Base-by-base conservation (phyloP, 2,329 filamentous ascomycete species). In the Epichloe brachyelytri region DNA sequence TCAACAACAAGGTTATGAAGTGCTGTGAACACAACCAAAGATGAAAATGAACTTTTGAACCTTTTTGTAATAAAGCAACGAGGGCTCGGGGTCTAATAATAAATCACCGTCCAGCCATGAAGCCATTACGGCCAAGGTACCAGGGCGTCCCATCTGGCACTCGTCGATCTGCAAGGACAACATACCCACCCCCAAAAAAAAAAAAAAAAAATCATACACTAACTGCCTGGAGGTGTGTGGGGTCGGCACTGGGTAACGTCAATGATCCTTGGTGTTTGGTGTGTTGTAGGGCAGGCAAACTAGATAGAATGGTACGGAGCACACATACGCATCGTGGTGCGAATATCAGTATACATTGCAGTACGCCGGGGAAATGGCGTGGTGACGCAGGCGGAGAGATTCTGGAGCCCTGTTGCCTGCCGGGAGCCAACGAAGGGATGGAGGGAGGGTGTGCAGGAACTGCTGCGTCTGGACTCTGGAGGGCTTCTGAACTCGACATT, bases 151-250 rank as follows among this genome's bases (percentile, higher is more conserved):
- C 49, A 54, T 54, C 43, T 48, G 53, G 39, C 36, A 53, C 51
- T 53, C 37, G 48, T 54, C 22, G 48, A 55, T 54, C 49, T 53
- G 49, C 43, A 43, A 36, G n/a, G 49, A 45, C 37, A 40, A 34
- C 8, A 43, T 12, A 12, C 46, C 36, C 33, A 40, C 39, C 41
- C 22, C 20, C n/a, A n/a, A n/a, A n/a, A n/a, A n/a, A n/a, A n/a
- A n/a, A n/a, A n/a, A n/a, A n/a, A n/a, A n/a, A n/a, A 22, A 22
- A 22, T 22, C 22, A 22, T 6, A 6, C 6, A 22, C 6, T 22
- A 22, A 22, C 22, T 22, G 5, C 22, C 22, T 22, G 22, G 5
- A 22, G 22, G 22, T 22, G 22, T 22, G 22, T 22, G 22, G 22
- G 22, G 22, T 22, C 5, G 22, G 22, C 22, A 22, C 22, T 22